A percentile compares a stretch with the other conserved stretches of the same genome.
Evolutionary conservation across 1,284 basidiomycete genomes (phyloP).

Genomic region (Malassezia caprae): DNA sequence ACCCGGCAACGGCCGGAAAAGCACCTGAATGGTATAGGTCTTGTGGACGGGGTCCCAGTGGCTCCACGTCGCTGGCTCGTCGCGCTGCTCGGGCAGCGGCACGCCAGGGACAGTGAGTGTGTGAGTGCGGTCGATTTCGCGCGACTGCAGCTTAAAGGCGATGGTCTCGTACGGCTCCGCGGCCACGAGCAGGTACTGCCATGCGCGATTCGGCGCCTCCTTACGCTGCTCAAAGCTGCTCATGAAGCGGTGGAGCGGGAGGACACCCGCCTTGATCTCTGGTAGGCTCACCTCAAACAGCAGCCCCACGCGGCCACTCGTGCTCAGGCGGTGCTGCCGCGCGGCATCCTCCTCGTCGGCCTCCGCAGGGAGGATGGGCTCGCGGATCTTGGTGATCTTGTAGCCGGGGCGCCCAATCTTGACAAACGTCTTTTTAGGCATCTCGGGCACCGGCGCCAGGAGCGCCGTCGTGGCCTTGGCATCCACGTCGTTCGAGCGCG

Average conservation of each 20-base stretch:
- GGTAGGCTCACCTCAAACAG: slow-evolving; percentile 94
- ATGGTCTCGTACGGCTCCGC: slow-evolving; percentile 98
- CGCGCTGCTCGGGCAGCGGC: slow-evolving; percentile 21
- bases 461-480: slow-evolving; percentile 53
- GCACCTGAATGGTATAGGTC: slow-evolving; percentile 37
- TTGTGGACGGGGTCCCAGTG: slow-evolving; percentile 40
- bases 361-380: slow-evolving; percentile 44
- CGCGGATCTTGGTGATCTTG: slow-evolving; percentile 76
- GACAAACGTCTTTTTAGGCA: slow-evolving; percentile 57
- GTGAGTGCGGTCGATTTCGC: slow-evolving; percentile 68
- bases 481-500: slow-evolving; percentile 58
- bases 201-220: slow-evolving; percentile 86
- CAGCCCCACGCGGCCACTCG: slow-evolving; percentile 60
- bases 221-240: slow-evolving; percentile 94
- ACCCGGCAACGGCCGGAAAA: slow-evolving; percentile 22
- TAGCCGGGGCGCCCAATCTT: slow-evolving; percentile 96
- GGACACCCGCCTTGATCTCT: slow-evolving; percentile 68
- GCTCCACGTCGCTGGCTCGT: slow-evolving; percentile 39
- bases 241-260: slow-evolving; percentile 88
- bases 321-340: neutral
- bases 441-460: slow-evolving; percentile 43
- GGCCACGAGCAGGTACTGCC: slow-evolving; percentile 94
- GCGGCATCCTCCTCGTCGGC: slow-evolving; percentile 14
- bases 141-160: slow-evolving; percentile 92
- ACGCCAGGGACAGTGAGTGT: slow-evolving; percentile 23